Evolutionary conservation across 1,139 yeast genomes (phyloP), one percentile per base, ranked within the genome.

Genomic region (Blastobotrys apis): DNA sequence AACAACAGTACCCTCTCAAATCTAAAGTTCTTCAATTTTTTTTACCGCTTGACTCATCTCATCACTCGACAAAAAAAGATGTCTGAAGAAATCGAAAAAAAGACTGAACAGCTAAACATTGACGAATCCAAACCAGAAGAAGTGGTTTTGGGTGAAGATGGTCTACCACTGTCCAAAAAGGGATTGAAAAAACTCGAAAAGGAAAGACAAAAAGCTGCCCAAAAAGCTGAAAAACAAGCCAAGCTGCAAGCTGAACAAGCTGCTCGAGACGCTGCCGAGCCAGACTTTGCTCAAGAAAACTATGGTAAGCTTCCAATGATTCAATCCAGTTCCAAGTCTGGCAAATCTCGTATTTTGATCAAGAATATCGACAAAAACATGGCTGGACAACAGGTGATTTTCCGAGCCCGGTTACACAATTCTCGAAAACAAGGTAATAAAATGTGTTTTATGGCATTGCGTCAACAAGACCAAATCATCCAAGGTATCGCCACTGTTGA

Each of bases 381-480:
- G 64, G 95, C 83, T 54, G 95, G 94, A 47, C 76, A 81, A 60
- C 78, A 79, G 53, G 85, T 92, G 48, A 73, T 84, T 23, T 80
- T 94, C 72, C 81, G 98, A 69, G 97, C 98, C 39, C 80, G 99
- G 70, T 78, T 88, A 36, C 97, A 92, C 68, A 87, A 80, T 55
- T 78, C 94, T 15, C 85, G 98, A 73, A 85, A 87, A 63, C 97
- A 92, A 68, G 95, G 96, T 67, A 95, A 95, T 59, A 88, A 94
- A 56, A 81, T 92, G 84, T 79, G 87, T 44, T 92, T 92, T 67
- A 69, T 92, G 58, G 80, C 94, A 22, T 78, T 92, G 60, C 84
- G 99, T 73, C 98, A 92, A 72, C 95, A 87, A 71, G 72, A 79
- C 45, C 76, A 78, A 47, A 69, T 84, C 60, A 78, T 90, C 57